Evolutionary conservation across 2,329 filamentous ascomycete species (phyloP).

Genomic region (Remersonia thermophila): DNA sequence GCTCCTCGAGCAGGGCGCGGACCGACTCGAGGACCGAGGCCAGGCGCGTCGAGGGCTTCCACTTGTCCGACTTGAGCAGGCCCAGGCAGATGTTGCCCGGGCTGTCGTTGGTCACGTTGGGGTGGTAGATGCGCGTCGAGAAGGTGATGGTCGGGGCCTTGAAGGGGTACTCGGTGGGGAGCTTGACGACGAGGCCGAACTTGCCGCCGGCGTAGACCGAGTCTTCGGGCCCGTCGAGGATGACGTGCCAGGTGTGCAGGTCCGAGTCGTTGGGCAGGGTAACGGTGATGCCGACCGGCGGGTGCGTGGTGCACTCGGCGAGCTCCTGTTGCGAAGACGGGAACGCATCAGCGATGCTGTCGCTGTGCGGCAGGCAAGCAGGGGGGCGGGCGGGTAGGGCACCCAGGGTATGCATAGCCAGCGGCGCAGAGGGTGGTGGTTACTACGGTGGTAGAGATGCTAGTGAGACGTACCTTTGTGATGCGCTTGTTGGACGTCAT

Average conservation of each 20-base stretch:
- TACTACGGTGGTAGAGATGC: background rate
- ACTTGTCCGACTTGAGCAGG: slow-evolving; percentile 72
- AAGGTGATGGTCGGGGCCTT: slow-evolving; percentile 73
- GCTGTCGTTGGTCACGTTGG: slow-evolving; percentile 81
- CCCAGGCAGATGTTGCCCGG: slow-evolving; percentile 76
- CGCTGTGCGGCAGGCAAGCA: too few species aligned
- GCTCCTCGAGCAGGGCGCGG: slow-evolving; percentile 61
- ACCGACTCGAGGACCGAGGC: slow-evolving; percentile 65
- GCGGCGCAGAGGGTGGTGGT: background rate
- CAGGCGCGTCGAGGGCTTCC: slow-evolving; percentile 80
- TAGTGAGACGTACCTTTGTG: slow-evolving; percentile 8
- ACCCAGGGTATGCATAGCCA: too few species aligned
- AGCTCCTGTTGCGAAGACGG: too few species aligned
- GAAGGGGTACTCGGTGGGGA: slow-evolving; percentile 80
- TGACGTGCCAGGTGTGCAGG: slow-evolving; percentile 41
- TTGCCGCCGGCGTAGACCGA: slow-evolving; percentile 50
- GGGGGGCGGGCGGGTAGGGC: too few species aligned
- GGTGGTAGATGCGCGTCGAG: slow-evolving; percentile 86
- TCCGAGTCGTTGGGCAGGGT: slow-evolving; percentile 33
- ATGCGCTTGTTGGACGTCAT: slow-evolving; percentile 17
- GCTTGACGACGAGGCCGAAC: slow-evolving; percentile 59
- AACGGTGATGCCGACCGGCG: slow-evolving; percentile 36
- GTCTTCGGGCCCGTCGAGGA: slow-evolving; percentile 31
- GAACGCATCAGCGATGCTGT: too few species aligned
- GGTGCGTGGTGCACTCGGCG: slow-evolving; percentile 34